Evolutionary conservation across 2,329 filamentous ascomycete species (phyloP), one percentile per base, ranked within the genome.

Genomic region (Phyllosticta citriasiana): DNA sequence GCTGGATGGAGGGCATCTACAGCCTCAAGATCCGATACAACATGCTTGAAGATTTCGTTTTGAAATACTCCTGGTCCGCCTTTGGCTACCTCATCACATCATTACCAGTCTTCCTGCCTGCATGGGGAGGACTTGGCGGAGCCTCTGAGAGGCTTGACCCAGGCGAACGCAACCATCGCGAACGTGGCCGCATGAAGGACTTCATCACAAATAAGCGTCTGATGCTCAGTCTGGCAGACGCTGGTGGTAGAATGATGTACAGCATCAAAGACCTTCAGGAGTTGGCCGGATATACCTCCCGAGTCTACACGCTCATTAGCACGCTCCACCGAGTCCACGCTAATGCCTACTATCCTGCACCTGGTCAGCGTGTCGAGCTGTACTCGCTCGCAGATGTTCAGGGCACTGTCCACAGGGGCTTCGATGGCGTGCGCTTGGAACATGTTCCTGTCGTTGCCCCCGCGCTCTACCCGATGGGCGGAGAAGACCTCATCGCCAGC

Each of bases 151-250:
- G 89, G 67, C 75, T 81, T 1, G 81, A 80, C 26, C 66, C 66
- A 2, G 58, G 52, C 25, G 72, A 75, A 61, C 82, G 78, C 64
- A 79, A 80, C 27, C 82, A 83, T 27, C 83, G 88, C 27, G 90
- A 96, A 73, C 84, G 89, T 55, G 86, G 87, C 61, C 89, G 95
- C 51, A 99, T 97, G 90, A 94, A 95, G 77, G 91, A 96, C 35
- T 99, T 99, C 76, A 97, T 99, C 75, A 99, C 94, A 12, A 99
- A 99, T 78, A 97, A 99, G 75, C 86, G 94, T 4, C 86, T 99
- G 50, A 97, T 99, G 94, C 83, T 99, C 33, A 97, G 93, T 16
- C 83, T 99, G 47, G 94, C 94, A 9, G 94, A 99, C 74, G 94
- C 94, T 1, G 94, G 94, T 63, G 93, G 93, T 26, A 84, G 94